Percentiles rank a stretch among this genome's conserved stretches.
phyloP scores from a whole-genome alignment of 208 protist species.

The Trypanosoma lewisi region DNA sequence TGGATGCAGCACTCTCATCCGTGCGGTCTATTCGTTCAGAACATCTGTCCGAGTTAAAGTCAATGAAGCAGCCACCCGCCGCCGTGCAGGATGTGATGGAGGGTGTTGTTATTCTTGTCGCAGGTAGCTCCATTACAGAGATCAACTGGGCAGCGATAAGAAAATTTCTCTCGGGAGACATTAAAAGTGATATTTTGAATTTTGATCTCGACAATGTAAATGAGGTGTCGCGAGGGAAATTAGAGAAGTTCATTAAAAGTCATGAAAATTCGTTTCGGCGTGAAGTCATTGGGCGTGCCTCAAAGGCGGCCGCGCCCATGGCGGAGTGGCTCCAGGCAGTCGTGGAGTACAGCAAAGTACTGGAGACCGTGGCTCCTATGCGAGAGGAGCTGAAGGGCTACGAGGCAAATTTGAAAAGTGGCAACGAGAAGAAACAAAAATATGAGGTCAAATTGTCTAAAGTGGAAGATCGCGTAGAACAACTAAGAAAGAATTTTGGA shows the following conservation, averaged over 20 bases:
- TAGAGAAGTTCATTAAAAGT: slow-evolving; percentile 85
- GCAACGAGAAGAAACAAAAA: slow-evolving; percentile 87
- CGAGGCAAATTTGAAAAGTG: slow-evolving; percentile 74
- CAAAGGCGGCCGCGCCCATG: slow-evolving; percentile 94
- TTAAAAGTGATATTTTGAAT: slow-evolving; percentile 95
- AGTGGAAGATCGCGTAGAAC: slow-evolving; percentile 92
- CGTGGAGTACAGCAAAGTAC: slow-evolving; percentile 95
- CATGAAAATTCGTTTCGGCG: slow-evolving; percentile 93
- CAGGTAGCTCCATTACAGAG: slow-evolving; percentile 66
- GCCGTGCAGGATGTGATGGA: slow-evolving; percentile 96
- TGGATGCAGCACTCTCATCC: slow-evolving; percentile 92
- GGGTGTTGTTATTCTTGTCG: slow-evolving; percentile 95
- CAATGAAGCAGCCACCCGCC: slow-evolving; percentile 94
- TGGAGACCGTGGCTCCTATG: slow-evolving; percentile 92
- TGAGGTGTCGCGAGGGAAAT: slow-evolving; percentile 53
- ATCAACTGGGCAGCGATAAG: slow-evolving; percentile 95
- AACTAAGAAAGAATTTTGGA: slow-evolving; percentile 91
- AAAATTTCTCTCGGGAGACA: slow-evolving; percentile 90
- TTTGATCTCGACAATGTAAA: slow-evolving; percentile 93
- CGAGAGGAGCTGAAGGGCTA: slow-evolving; percentile 79
- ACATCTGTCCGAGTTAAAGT: slow-evolving; percentile 95
- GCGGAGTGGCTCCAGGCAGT: slow-evolving; percentile 97
- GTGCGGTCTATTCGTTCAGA: slow-evolving; percentile 94
- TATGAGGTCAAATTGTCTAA: slow-evolving; percentile 86
- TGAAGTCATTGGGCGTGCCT: slow-evolving; percentile 91